phyloP scores from a whole-genome alignment of 2,329 filamentous ascomycete species.

The Exophiala lecanii-corni region DNA sequence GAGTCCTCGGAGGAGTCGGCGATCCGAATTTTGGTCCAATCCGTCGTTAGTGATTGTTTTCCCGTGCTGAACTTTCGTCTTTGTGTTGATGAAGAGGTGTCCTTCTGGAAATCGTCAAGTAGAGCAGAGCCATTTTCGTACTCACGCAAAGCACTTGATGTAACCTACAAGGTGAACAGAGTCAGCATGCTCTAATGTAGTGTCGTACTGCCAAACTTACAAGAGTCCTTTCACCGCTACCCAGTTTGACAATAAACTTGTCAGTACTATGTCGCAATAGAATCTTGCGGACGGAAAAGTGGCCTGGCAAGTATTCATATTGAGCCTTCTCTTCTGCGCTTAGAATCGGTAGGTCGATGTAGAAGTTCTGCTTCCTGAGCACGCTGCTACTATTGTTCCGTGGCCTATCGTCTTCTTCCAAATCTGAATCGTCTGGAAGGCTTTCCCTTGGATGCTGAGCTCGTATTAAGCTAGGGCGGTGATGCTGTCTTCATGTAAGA shows the following conservation, averaged over 20 bases:
- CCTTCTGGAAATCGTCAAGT: slow-evolving; percentile 12
- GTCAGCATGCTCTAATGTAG: not conserved
- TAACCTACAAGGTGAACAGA: slow-evolving; percentile 13
- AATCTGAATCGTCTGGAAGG: not conserved
- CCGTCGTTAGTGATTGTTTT: slow-evolving; percentile 4
- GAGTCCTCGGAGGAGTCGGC: slow-evolving; percentile 19
- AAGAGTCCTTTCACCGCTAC: slow-evolving; percentile 34
- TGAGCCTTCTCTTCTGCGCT: slow-evolving; percentile 31
- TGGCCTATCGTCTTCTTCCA: slow-evolving; percentile 5
- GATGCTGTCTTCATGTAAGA: not conserved
- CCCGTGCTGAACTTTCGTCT: slow-evolving; percentile 3
- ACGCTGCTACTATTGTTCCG: not conserved
- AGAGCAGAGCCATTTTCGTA: slow-evolving; percentile 14
- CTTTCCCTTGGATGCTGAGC: too few species aligned
- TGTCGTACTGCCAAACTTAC: slow-evolving; percentile 31
- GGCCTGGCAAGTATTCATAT: slow-evolving; percentile 38
- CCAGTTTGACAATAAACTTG: slow-evolving; percentile 32
- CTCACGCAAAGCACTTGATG: slow-evolving; percentile 10
- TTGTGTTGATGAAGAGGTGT: not conserved
- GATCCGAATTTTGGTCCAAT: slow-evolving; percentile 16
- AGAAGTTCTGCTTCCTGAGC: slow-evolving; percentile 13
- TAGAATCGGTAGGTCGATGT: slow-evolving; percentile 32
- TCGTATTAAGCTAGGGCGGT: too few species aligned
- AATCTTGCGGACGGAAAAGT: slow-evolving; percentile 33
- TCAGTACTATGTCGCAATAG: slow-evolving; percentile 28